Base-by-base conservation (phyloP, 306 rosid genomes). In the Pachyrhizus erosus region DNA sequence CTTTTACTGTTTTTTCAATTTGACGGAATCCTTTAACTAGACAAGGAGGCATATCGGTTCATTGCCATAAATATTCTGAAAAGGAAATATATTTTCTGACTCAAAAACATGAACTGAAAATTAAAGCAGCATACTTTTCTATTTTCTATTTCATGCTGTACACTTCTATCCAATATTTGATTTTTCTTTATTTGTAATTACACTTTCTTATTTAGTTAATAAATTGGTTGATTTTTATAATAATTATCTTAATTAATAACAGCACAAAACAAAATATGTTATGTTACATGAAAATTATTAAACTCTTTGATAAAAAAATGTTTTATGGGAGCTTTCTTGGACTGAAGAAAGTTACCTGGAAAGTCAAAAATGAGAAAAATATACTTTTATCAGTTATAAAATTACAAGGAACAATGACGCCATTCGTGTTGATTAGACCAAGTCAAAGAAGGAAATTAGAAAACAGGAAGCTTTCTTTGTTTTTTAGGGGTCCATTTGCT, bases 371-470 rank as follows among this genome's bases (percentile, higher is more conserved):
- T 24, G 7, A 20, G 18, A 76, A 42, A 42, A 3, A 14, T 52
- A 10, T 5, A 5, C n/a, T 27, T 29, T 62, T 17, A 51, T 6
- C 1, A 5, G 8, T n/a, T 27, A 46, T 29, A 49, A 33, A 65
- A 46, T 48, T 77, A 46, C 24, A 11, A 77, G 74, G 54, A 29
- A 23, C 12, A 17, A 0, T 12, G 80, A 24, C 12, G 11, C 20
- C 27, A 58, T 24, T 31, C 14, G 40, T 37, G 37, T 43, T 17
- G 1, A 40, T 46, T 62, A 18, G 39, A 54, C 6, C 24, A 14
- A 79, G 78, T 79, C 87, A 74, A 78, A 29, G 61, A 29, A 73
- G 1, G 40, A 71, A 23, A 13, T 11, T n/a, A 66, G 0, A 51
- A 66, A 34, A 7, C 4, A 54, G 0, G 4, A 10, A 9, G 15